These are phyloP conservation scores for Heritiera littoralis DNA, from an alignment of 345 rosid genomes.

Conservation along the genomic window DNA sequence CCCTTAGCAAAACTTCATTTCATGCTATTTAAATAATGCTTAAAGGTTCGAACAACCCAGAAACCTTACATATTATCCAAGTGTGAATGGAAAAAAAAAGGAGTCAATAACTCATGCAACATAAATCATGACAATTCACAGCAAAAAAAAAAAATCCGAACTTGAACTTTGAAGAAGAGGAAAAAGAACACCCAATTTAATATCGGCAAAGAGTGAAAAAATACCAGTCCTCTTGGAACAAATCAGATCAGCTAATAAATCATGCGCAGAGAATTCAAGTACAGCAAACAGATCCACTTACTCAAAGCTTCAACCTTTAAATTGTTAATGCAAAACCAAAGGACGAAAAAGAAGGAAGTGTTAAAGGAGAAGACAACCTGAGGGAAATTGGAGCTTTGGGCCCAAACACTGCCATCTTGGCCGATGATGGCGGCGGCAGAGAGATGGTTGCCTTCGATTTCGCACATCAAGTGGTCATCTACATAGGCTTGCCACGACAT, in stretches of 20 bases:
- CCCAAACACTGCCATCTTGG: too few species aligned
- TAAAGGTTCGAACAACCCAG: not conserved
- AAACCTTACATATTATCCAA: not conserved
- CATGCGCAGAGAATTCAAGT: slow-evolving; percentile 14
- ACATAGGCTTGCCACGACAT: too few species aligned
- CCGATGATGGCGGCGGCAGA: too few species aligned
- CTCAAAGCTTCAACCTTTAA: too few species aligned
- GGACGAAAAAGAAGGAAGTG: too few species aligned
- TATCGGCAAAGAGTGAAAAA: not conserved
- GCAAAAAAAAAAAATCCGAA: not conserved
- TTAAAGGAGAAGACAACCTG: too few species aligned
- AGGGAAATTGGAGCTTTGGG: too few species aligned
- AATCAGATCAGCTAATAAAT: slow-evolving; percentile 17
- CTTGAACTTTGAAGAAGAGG: not conserved
- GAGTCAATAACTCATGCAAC: not conserved
- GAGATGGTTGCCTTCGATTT: too few species aligned
- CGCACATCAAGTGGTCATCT: too few species aligned
- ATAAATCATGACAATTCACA: not conserved
- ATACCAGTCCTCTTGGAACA: not conserved
- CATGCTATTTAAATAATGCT: not conserved
- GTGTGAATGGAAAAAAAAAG: not conserved
- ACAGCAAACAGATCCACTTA: not conserved
- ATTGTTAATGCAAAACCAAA: too few species aligned
- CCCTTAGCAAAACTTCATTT: not conserved
- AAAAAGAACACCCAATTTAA: slow-evolving; percentile 5